Evolutionary conservation across 495 filamentous ascomycete species (phyloP), one percentile per base, ranked within the genome.

Genomic region (Xylaria sp.): DNA sequence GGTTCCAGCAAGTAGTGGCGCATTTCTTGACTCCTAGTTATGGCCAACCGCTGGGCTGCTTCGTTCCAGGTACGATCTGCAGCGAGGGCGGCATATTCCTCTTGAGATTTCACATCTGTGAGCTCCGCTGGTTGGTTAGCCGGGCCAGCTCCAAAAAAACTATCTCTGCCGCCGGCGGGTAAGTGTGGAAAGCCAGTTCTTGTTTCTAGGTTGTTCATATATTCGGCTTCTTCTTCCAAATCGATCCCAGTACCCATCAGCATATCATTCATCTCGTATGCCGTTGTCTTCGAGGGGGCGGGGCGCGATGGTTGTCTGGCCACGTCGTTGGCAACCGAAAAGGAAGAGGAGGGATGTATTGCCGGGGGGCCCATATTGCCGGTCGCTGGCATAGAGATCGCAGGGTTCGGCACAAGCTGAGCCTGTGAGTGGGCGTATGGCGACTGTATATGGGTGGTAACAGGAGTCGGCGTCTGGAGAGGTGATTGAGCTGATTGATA

Each of bases 231-330:
- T 76, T 91, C 93, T 63, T 88, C 88, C 1, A 97, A 82, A 83
- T 97, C 92, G 69, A 97, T 91, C 61, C 93, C 94, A 29, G 93
- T 92, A 41, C 88, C 90, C 37, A 88, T 87, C 69, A 97, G 77
- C 58, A 94, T 90, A 84, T 97, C 94, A 59, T 87, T 90, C 61
- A 93, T 83, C 46, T 88, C 86, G 58, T 85, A 82, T 67, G 93
- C 89, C 53, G 90, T 87, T 48, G 91, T 88, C 79, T 93, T 93
- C 0, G 90, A 88, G 46, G 70, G 43, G 9, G 84, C 84, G 21
- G 93, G 91, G 63, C 90, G 91, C 43, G 89, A 90, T n/a, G 57
- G 26, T 29, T 71, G 75, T 66, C 46, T 74, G 6, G 62, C n/a
- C 64, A 63, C 35, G 26, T 79, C 77, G 50, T 68, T 70, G 15